These are phyloP conservation scores for Rhodomyrtus psidioides DNA, from an alignment of 441 rosid genomes.

Conservation along the genomic window DNA sequence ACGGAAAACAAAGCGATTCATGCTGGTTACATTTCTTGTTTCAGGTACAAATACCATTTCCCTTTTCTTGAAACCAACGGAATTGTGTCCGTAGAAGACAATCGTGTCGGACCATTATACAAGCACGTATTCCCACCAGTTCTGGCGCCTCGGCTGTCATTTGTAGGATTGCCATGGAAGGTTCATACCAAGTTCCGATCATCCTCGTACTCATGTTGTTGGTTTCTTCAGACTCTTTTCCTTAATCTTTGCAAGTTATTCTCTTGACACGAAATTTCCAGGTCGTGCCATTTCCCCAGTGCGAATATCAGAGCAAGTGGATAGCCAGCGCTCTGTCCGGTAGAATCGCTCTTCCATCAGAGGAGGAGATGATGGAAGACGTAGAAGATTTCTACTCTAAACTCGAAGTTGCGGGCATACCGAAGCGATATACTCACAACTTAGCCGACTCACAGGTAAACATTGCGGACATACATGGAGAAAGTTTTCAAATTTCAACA, in stretches of 20 bases:
- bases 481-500: background rate
- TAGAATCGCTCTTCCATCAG: slow-evolving; percentile 37
- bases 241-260: background rate
- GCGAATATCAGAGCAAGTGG: slow-evolving; percentile 78
- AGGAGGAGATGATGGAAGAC: slow-evolving; percentile 56
- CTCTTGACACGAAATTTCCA: slow-evolving; percentile 3
- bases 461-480: background rate
- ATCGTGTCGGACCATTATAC: slow-evolving; percentile 62
- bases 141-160: slow-evolving; percentile 64
- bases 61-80: slow-evolving; percentile 65
- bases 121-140: slow-evolving; percentile 68
- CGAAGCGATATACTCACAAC: slow-evolving; percentile 56
- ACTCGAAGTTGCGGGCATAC: slow-evolving; percentile 33
- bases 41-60: slow-evolving; percentile 58
- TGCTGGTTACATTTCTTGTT: background rate
- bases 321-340: slow-evolving; percentile 63
- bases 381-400: slow-evolving; percentile 31
- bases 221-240: background rate
- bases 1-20: background rate
- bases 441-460: slow-evolving; percentile 29
- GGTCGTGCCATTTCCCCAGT: slow-evolving; percentile 44
- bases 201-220: background rate
- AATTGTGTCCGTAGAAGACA: slow-evolving; percentile 51
- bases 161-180: slow-evolving; percentile 71
- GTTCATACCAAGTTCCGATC: slow-evolving; percentile 14